Percentiles rank a stretch among this genome's conserved stretches.
These are phyloP conservation scores for Phytophthora nicotianae DNA, from an alignment of 352 stramenopile species.

Conservation along the genomic window DNA sequence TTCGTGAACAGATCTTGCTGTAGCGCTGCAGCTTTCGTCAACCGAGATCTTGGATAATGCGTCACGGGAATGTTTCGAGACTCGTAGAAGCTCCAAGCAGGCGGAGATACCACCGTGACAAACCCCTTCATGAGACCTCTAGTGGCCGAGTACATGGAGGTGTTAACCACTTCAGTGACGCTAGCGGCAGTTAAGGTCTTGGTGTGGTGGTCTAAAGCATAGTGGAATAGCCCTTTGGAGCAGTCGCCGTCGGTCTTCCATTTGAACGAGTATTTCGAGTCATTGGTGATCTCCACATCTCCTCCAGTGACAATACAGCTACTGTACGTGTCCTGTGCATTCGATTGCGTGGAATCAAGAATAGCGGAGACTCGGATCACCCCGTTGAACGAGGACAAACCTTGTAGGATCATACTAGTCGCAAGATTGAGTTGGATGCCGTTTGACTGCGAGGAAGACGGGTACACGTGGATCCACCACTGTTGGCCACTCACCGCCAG, in stretches of 20 bases:
- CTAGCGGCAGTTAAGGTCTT: conserved; percentile 52
- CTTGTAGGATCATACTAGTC: conserved; percentile 51
- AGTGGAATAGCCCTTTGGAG: conserved; percentile 63
- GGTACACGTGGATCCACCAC: conserved; percentile 65
- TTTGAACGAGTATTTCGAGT: conserved; percentile 60
- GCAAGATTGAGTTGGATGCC: conserved; percentile 44
- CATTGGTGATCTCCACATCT: conserved; percentile 44
- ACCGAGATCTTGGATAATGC: conserved; percentile 59
- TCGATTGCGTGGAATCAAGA: conserved; percentile 41
- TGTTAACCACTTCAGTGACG: conserved; percentile 38
- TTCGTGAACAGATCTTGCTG: conserved; percentile 48
- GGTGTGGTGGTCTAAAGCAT: conserved; percentile 61
- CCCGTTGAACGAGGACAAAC: conserved; percentile 43
- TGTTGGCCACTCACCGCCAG: conserved; percentile 52
- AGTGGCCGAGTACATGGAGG: conserved; percentile 54
- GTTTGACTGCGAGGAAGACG: conserved; percentile 19
- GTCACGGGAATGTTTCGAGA: conserved; percentile 47
- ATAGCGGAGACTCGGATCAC: conserved; percentile 52
- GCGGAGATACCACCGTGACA: conserved; percentile 46
- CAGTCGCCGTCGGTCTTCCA: conserved; percentile 67
- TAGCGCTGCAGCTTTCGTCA: conserved; percentile 42
- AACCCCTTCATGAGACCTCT: conserved; percentile 62
- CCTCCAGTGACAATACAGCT: conserved; percentile 67
- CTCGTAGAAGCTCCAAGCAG: conserved; percentile 58
- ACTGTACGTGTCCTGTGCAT: conserved; percentile 64